phyloP scores from a whole-genome alignment of 2,329 filamentous ascomycete species.

The Pseudogymnoascus sp. region DNA sequence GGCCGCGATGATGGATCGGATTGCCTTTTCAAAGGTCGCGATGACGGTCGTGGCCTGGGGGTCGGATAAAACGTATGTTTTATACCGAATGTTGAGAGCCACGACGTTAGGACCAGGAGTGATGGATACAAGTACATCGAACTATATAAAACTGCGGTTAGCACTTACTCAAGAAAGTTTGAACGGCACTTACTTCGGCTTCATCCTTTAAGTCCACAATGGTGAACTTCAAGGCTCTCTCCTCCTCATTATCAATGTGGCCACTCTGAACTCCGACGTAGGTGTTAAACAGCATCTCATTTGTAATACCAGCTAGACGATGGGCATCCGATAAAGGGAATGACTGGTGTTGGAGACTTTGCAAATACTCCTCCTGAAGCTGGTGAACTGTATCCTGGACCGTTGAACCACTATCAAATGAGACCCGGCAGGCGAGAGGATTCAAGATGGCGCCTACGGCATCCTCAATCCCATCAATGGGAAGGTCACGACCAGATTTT shows the following conservation, averaged over 20 bases:
- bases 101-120: background rate
- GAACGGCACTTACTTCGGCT: background rate
- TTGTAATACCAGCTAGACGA: slow-evolving; percentile 14
- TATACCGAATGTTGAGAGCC: background rate
- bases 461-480: slow-evolving; percentile 36
- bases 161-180: background rate
- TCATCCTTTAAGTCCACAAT: background rate
- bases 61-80: background rate
- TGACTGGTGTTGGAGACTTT: slow-evolving; percentile 28
- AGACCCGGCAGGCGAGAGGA: slow-evolving; percentile 27
- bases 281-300: slow-evolving; percentile 20
- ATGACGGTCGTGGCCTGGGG: background rate
- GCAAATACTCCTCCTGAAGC: slow-evolving; percentile 21
- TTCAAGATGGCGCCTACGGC: slow-evolving; percentile 33
- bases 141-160: background rate
- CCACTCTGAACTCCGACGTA: background rate
- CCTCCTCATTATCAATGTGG: background rate
- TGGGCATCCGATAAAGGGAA: slow-evolving; percentile 38
- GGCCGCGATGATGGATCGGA: background rate
- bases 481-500: slow-evolving; percentile 35
- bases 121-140: background rate
- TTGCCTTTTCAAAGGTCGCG: background rate
- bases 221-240: background rate
- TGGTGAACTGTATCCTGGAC: background rate
- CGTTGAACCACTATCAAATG: background rate